Evolutionary conservation across 768 basidiomycete species (phyloP), one percentile per base, ranked within the genome.

Genomic region (Hypsizygus marmoreus): DNA sequence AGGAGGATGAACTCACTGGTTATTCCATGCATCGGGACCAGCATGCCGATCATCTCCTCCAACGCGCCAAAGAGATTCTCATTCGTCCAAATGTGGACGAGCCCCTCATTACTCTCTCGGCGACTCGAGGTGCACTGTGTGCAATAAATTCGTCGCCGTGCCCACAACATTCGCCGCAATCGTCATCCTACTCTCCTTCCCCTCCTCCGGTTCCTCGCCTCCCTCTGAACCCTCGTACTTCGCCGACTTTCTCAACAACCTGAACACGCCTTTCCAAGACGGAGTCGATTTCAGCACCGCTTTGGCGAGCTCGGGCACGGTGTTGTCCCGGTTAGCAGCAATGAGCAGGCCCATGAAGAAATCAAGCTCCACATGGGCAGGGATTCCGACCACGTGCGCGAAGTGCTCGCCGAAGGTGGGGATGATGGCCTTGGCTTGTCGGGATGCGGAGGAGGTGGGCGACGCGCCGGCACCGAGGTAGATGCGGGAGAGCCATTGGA

Each of bases 171-270:
- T n/a, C n/a, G n/a, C n/a, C n/a, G n/a, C n/a, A n/a, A n/a, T n/a
- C n/a, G n/a, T n/a, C n/a, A n/a, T n/a, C n/a, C n/a, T n/a, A n/a
- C n/a, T n/a, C n/a, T n/a, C n/a, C n/a, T n/a, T n/a, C n/a, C n/a
- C n/a, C n/a, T n/a, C n/a, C n/a, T n/a, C n/a, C n/a, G n/a, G n/a
- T n/a, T n/a, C n/a, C n/a, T n/a, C n/a, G n/a, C n/a, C n/a, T n/a
- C n/a, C n/a, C n/a, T n/a, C n/a, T n/a, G n/a, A n/a, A n/a, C n/a
- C n/a, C n/a, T n/a, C n/a, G n/a, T n/a, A n/a, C n/a, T 46, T 51
- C 19, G 38, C 40, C 11, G 23, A 38, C 36, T 51, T 51, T 16
- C 35, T 51, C 22, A 51, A 25, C 13, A 51, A 31, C 14, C 50
- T 34, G 23, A 51, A 51, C 10, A 39, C 22, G 14, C 35, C 38